A percentile compares a stretch with the other conserved stretches of the same genome.
phyloP scores from a whole-genome alignment of 306 rosid genomes.

The Dicorynia guianensis region DNA sequence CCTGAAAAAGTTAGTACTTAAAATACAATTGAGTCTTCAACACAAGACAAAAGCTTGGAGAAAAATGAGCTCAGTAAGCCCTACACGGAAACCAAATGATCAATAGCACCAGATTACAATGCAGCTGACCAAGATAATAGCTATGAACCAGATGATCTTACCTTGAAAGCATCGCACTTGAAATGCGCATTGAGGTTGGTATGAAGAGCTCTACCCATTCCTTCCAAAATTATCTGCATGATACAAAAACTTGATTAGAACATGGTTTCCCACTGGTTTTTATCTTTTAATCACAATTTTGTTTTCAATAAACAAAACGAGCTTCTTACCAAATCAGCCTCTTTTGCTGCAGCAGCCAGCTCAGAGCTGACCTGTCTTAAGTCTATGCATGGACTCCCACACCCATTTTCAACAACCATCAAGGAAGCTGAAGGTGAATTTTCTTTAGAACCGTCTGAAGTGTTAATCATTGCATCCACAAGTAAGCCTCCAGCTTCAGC shows the following conservation, averaged over 20 bases:
- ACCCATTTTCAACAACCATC: conserved; percentile 83
- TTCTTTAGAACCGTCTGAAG: conserved; percentile 57
- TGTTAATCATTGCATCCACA: conserved; percentile 77
- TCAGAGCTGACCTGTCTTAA: conserved; percentile 93
- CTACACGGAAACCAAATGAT: background rate
- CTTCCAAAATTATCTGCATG: conserved; percentile 78
- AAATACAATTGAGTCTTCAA: background rate
- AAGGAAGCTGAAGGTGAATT: conserved; percentile 53
- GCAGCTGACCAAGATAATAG: background rate
- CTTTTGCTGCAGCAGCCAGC: conserved; percentile 78
- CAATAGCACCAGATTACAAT: conserved; percentile 14
- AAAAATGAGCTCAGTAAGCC: background rate
- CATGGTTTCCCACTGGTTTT: background rate
- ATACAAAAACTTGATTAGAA: conserved; percentile 14
- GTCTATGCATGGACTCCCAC: conserved; percentile 90
- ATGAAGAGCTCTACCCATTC: conserved; percentile 85
- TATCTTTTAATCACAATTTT: background rate
- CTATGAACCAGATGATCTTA: conserved; percentile 35
- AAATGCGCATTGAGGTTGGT: conserved; percentile 81
- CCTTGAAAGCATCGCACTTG: conserved; percentile 84
- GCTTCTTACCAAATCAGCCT: conserved; percentile 71
- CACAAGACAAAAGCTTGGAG: conserved; percentile 8
- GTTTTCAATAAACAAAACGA: conserved; percentile 30
- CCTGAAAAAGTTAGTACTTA: background rate
- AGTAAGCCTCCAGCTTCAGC: conserved; percentile 86